These are phyloP conservation scores for Terana coerulea DNA, from an alignment of 768 basidiomycete species.

Conservation along the genomic window DNA sequence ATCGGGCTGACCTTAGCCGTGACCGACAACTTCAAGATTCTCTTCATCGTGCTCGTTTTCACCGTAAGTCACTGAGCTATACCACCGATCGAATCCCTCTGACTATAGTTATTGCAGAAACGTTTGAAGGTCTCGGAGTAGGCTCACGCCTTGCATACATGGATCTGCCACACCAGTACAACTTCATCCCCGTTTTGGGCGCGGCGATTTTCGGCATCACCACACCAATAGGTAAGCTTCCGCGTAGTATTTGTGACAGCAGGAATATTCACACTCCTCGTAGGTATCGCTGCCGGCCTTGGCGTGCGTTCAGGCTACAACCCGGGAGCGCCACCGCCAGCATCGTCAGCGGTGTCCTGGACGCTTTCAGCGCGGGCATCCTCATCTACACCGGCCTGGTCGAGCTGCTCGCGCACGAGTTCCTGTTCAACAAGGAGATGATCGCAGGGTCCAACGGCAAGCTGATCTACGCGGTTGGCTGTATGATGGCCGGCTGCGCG, in stretches of 20 bases:
- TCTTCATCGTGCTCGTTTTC: conserved; percentile 90
- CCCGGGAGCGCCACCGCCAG: conserved; percentile 65
- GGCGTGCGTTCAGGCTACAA: conserved; percentile 83
- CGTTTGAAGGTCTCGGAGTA: conserved; percentile 91
- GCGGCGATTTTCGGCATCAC: conserved; percentile 70
- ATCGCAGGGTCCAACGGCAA: conserved; percentile 58
- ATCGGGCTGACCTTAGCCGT: conserved; percentile 91
- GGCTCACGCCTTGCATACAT: conserved; percentile 86
- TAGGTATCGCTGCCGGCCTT: conserved; percentile 75
- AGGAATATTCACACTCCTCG: neutral
- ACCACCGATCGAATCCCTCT: neutral
- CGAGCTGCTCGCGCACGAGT: conserved; percentile 93
- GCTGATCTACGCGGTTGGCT: conserved; percentile 68
- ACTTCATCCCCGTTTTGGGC: conserved; percentile 53
- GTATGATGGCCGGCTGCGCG: conserved; percentile 78
- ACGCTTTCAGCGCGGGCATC: conserved; percentile 84
- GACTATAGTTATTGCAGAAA: conserved; percentile 47
- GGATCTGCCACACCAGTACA: conserved; percentile 49
- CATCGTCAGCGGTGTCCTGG: conserved; percentile 82
- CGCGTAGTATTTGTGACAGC: neutral
- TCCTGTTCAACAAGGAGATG: conserved; percentile 87
- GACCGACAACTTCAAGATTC: conserved; percentile 69
- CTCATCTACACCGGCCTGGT: conserved; percentile 87
- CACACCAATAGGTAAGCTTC: conserved; percentile 60
- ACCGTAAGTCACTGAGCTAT: conserved; percentile 57